Evolutionary conservation across 2,329 filamentous ascomycete genomes (phyloP), one percentile per base, ranked within the genome.

Genomic region (Aspergillus udagawae): DNA sequence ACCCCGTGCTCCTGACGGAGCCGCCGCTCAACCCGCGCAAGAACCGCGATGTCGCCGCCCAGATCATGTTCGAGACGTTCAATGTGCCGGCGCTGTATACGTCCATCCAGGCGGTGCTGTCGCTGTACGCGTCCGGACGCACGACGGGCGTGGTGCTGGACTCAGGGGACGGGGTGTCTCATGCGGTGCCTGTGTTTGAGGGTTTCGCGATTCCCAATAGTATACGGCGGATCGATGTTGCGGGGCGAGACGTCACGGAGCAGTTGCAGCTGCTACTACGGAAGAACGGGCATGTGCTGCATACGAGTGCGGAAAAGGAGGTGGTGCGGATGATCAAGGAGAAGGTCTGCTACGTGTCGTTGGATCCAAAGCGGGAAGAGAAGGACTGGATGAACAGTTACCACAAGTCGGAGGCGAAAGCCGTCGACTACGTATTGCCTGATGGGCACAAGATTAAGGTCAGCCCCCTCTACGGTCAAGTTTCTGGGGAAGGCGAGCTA

Each of bases 241-340:
- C 94, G 12, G 94, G 94, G 28, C 85, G 94, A 67, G 94, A 99
- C 75, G 91, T 99, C 21, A 99, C 94, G 49, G 94, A 99, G 75
- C 87, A 99, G 72, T 81, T 99, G 78, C 94, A 99, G 77, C 87
- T 89, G 59, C 79, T 97, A 66, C 80, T 99, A 65, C 85, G 94
- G 69, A 97, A 97, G 81, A 90, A 87, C 66, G 94, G 94, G 51
- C 91, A 94, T 72, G 86, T 97, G 20, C 96, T 99, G 74, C 93
- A 97, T 77, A 99, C 94, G 20, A 97, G 92, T 72, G 94, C 94
- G 12, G 94, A 99, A 81, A 99, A 99, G 80, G 94, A 99, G 78
- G 92, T 97, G n/a, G 94, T 99, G 57, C 86, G 93, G 64, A 83
- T 91, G 75, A 97, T 99, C 79, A 99, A 99, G 79, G 94, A 99